phyloP scores from a whole-genome alignment of 768 basidiomycete species.

The Lepiota venenata region DNA sequence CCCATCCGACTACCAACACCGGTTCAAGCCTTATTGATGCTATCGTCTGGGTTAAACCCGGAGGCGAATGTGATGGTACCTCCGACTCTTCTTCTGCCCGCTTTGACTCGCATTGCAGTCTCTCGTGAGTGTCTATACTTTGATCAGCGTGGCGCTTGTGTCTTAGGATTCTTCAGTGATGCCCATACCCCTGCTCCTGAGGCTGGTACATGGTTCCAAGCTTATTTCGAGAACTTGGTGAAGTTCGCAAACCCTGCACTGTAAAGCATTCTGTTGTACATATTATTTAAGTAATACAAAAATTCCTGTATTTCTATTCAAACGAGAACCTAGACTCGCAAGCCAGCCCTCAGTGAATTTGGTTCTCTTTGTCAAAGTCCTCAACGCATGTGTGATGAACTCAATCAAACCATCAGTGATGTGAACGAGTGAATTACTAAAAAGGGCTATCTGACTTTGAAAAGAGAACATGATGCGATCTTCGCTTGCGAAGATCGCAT shows the following conservation, averaged over 20 bases:
- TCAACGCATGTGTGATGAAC: too few relatives aligned
- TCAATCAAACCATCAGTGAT: too few relatives aligned
- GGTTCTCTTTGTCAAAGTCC: too few relatives aligned
- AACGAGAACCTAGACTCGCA: neutral
- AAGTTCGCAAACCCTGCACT: constrained; percentile 50
- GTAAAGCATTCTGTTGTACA: constrained; percentile 22
- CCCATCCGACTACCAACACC: constrained; percentile 53
- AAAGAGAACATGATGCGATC: too few relatives aligned
- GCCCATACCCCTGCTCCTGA: constrained; percentile 55
- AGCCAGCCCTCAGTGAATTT: too few relatives aligned
- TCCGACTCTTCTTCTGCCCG: constrained; percentile 49
- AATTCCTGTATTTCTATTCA: neutral
- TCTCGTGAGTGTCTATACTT: constrained; percentile 32
- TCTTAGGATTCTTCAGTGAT: constrained; percentile 32
- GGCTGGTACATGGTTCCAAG: constrained; percentile 68
- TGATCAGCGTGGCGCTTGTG: neutral
- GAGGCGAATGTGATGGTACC: constrained; percentile 66
- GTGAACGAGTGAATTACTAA: too few relatives aligned
- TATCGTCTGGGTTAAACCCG: constrained; percentile 67
- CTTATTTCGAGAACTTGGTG: constrained; percentile 59
- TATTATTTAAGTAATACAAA: constrained; percentile 2
- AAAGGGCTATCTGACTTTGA: too few relatives aligned
- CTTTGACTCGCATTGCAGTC: constrained; percentile 49
- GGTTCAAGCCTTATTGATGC: constrained; percentile 52
- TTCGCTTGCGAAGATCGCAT: too few relatives aligned